Evolutionary conservation across 192 early-diverging fungal species (phyloP).

Genomic region (Phycomyces nitens): DNA sequence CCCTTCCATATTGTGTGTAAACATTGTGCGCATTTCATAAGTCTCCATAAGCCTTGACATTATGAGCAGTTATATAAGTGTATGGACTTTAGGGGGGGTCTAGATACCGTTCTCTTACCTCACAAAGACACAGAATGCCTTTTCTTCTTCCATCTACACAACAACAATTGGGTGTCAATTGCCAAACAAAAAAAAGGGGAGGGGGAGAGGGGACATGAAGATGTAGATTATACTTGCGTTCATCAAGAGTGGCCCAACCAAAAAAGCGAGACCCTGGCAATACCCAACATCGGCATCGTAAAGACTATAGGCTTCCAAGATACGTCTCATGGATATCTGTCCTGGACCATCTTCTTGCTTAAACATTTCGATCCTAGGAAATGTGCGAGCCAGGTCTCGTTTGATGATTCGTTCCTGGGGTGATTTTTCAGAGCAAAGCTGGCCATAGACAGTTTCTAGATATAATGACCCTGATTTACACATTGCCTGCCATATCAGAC

Average conservation of each 20-base stretch:
- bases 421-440: constrained; percentile 66
- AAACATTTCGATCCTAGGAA: constrained; percentile 87
- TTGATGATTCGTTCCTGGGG: constrained; percentile 90
- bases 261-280: constrained; percentile 95
- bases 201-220: no score
- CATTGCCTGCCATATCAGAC: constrained; percentile 88
- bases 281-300: constrained; percentile 96
- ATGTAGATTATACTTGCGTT: constrained; percentile 77
- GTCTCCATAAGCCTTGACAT: constrained; percentile 76
- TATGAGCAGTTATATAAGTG: constrained; percentile 8
- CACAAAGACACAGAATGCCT: constrained; percentile 92
- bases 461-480: constrained; percentile 72
- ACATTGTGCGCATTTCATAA: constrained; percentile 89
- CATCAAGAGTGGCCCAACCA: constrained; percentile 89
- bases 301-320: constrained; percentile 91
- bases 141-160: constrained; percentile 83
- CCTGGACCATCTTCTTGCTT: constrained; percentile 75
- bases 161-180: background rate
- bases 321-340: constrained; percentile 80
- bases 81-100: no score
- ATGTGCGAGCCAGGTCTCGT: constrained; percentile 91
- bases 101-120: no score
- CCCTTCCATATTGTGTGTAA: constrained; percentile 90
- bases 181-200: no score
- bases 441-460: constrained; percentile 78